These are phyloP conservation scores for Podila epicladia DNA, from an alignment of 192 early-diverging fungal genomes.

Conservation along the genomic window DNA sequence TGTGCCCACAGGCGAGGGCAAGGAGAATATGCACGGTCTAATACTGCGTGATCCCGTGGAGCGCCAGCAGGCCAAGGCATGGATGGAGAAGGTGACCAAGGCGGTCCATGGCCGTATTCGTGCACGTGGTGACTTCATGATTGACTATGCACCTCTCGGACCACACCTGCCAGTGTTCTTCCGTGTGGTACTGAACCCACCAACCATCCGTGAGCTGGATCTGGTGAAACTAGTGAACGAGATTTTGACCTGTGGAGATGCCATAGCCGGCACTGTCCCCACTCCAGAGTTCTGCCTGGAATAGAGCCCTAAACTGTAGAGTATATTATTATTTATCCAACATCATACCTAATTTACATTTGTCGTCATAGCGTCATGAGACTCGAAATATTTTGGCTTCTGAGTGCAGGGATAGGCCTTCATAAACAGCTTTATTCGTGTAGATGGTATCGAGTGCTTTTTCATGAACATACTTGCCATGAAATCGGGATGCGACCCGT, in stretches of 20 bases:
- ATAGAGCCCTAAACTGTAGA: not conserved
- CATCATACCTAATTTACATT: too few relatives aligned
- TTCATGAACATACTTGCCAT: slow-evolving; percentile 40
- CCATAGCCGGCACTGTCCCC: slow-evolving; percentile 10
- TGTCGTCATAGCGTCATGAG: too few relatives aligned
- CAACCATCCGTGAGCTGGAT: slow-evolving; percentile 62
- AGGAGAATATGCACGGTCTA: slow-evolving; percentile 7
- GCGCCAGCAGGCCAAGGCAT: slow-evolving; percentile 34
- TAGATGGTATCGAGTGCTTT: not conserved
- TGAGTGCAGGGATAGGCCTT: too few relatives aligned
- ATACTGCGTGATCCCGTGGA: slow-evolving; percentile 35
- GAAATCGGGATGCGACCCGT: slow-evolving; percentile 40
- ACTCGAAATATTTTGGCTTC: too few relatives aligned
- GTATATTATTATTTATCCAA: not conserved
- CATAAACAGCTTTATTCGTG: too few relatives aligned
- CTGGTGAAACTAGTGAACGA: slow-evolving; percentile 58
- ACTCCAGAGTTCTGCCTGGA: slow-evolving; percentile 28
- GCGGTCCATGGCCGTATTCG: slow-evolving; percentile 57
- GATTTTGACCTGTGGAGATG: slow-evolving; percentile 63
- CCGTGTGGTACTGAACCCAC: slow-evolving; percentile 77
- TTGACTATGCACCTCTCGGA: slow-evolving; percentile 75
- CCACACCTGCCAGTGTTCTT: slow-evolving; percentile 68
- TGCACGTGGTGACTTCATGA: slow-evolving; percentile 63
- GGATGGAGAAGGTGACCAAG: slow-evolving; percentile 54
- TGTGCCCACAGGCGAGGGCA: not conserved